Conservation (phyloP, 1,284 basidiomycete genomes). For the Cutaneotrichosporon sp. region DNA sequence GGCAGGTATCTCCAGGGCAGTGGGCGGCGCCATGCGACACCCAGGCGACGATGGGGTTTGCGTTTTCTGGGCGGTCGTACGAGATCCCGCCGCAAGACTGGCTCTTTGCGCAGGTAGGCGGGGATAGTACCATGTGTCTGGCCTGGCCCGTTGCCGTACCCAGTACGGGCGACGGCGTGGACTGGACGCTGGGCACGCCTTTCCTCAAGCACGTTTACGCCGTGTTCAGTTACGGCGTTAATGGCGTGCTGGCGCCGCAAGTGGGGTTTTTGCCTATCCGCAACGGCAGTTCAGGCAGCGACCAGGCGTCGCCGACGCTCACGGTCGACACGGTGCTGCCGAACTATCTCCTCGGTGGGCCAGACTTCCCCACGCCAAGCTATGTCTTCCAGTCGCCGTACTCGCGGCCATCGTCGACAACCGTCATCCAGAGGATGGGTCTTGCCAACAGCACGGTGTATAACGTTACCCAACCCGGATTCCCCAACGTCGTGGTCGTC, state of each 20-base stretch:
- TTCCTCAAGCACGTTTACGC: conserved; percentile 78
- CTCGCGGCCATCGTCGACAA: conserved; percentile 15
- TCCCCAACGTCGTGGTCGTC: conserved; percentile 22
- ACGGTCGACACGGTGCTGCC: conserved; percentile 67
- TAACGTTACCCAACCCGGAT: conserved; percentile 3
- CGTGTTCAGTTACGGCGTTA: conserved; percentile 54
- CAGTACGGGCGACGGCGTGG: conserved; percentile 68
- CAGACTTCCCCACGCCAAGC: conserved; percentile 59
- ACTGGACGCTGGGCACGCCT: conserved; percentile 80
- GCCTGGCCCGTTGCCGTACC: conserved; percentile 70
- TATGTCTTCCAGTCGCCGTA: conserved; percentile 61
- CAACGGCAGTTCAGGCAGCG: conserved; percentile 3
- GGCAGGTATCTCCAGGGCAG: conserved; percentile 64
- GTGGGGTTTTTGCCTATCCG: conserved; percentile 41
- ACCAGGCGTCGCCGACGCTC: conserved; percentile 22
- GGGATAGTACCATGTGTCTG: conserved; percentile 63
- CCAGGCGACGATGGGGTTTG: conserved; percentile 60
- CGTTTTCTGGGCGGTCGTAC: conserved; percentile 61
- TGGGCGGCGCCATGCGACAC: conserved; percentile 79
- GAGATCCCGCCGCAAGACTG: conserved; percentile 74
- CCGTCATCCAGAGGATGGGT: conserved; percentile 46
- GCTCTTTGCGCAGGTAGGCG: conserved; percentile 64
- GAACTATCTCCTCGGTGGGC: conserved; percentile 65
- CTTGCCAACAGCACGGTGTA: conserved; percentile 30
- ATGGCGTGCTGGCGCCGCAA: conserved; percentile 36